These are phyloP conservation scores for Fusarium sp. DNA, from an alignment of 2,329 filamentous ascomycete genomes.

Conservation along the genomic window DNA sequence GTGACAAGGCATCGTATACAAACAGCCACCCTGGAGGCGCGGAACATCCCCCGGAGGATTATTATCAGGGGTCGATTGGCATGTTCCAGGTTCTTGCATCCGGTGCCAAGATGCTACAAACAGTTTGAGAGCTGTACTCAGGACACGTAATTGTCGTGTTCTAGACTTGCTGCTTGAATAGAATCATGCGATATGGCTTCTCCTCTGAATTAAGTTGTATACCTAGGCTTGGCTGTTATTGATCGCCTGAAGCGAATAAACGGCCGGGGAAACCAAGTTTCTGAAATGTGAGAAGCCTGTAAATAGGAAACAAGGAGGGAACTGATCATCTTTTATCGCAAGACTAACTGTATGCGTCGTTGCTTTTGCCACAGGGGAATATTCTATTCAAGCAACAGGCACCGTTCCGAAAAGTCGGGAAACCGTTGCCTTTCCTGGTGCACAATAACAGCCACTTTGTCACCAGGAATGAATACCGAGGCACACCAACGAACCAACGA, in stretches of 20 bases:
- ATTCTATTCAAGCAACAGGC: not conserved
- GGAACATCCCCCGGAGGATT: not conserved
- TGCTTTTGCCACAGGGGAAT: not conserved
- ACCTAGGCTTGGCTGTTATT: not conserved
- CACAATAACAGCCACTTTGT: not conserved
- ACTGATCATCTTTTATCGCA: not conserved
- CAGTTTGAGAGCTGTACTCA: not conserved
- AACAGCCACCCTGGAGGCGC: not conserved
- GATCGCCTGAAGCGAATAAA: not conserved
- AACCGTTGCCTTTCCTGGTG: not conserved
- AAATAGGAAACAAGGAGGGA: not conserved
- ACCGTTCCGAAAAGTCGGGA: not conserved
- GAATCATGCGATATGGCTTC: not conserved
- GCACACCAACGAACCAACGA: not conserved
- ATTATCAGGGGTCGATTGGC: not conserved
- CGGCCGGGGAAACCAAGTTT: no score
- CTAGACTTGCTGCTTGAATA: not conserved
- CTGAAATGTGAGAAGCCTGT: no score
- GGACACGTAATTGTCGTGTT: not conserved
- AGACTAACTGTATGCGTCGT: not conserved
- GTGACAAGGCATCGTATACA: not conserved
- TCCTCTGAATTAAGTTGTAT: not conserved
- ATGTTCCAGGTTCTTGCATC: not conserved
- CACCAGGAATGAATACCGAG: not conserved
- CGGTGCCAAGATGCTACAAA: not conserved